phyloP scores from a whole-genome alignment of 768 basidiomycete species.

The Mycena olivaceomarginata region DNA sequence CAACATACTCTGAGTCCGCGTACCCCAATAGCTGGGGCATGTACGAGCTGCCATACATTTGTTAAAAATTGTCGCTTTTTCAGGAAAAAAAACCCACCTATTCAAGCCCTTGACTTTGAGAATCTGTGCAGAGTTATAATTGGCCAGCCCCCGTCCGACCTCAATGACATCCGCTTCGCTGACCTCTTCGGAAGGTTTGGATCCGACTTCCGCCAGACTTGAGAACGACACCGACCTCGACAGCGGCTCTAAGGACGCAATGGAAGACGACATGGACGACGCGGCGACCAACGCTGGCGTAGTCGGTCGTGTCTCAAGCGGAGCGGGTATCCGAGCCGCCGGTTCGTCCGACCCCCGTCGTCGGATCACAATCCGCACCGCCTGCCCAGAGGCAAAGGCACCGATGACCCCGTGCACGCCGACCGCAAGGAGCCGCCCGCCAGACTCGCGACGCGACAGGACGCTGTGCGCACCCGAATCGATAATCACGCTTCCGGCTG shows the following conservation, averaged over 20 bases:
- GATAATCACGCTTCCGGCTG: slow-evolving; percentile 92
- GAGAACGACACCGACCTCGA: slow-evolving; percentile 60
- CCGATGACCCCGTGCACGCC: slow-evolving; percentile 94
- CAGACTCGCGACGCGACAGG: slow-evolving; percentile 89
- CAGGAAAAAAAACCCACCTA: slow-evolving; percentile 76
- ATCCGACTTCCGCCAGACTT: slow-evolving; percentile 45
- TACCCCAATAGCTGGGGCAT: slow-evolving; percentile 91
- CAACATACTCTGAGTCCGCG: slow-evolving; percentile 97
- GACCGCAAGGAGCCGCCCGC: slow-evolving; percentile 93
- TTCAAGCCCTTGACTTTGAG: slow-evolving; percentile 91
- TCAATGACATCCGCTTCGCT: slow-evolving; percentile 84
- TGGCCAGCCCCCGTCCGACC: slow-evolving; percentile 95
- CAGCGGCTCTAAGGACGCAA: slow-evolving; percentile 67
- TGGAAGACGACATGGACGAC: slow-evolving; percentile 66
- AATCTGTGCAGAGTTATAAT: slow-evolving; percentile 97
- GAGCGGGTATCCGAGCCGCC: slow-evolving; percentile 59
- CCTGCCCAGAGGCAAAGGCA: slow-evolving; percentile 95
- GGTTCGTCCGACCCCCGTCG: slow-evolving; percentile 53
- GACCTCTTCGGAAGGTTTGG: slow-evolving; percentile 56
- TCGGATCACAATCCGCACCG: slow-evolving; percentile 87
- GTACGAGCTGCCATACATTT: slow-evolving; percentile 74
- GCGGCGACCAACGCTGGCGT: slow-evolving; percentile 71
- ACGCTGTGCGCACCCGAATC: slow-evolving; percentile 93
- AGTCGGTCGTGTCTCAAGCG: slow-evolving; percentile 70
- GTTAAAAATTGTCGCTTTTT: slow-evolving; percentile 32